These are phyloP conservation scores for Alternaria tenuissima DNA, from an alignment of 2,329 filamentous ascomycete species.

Conservation along the genomic window DNA sequence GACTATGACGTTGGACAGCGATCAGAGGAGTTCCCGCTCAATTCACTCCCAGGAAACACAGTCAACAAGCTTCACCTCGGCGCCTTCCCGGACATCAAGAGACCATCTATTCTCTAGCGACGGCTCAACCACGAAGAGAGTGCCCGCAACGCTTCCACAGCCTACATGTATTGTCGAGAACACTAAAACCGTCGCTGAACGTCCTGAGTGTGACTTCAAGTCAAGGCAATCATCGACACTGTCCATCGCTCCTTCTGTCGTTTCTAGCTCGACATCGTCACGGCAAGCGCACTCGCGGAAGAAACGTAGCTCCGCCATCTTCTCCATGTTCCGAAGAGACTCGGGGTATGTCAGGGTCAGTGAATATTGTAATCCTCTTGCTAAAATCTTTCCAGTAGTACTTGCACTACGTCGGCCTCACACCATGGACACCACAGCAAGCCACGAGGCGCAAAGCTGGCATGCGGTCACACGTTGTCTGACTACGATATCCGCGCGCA, in stretches of 20 bases:
- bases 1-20: conserved; percentile 42
- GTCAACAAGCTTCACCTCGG: conserved; percentile 46
- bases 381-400: conserved; percentile 30
- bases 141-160: conserved; percentile 24
- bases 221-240: conserved; percentile 35
- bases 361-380: neutral
- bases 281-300: conserved; percentile 28
- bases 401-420: conserved; percentile 37
- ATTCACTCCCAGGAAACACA: conserved; percentile 48
- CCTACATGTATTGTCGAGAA: conserved; percentile 31
- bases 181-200: conserved; percentile 26
- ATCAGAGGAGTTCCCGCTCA: conserved; percentile 44
- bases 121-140: conserved; percentile 26
- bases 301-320: conserved; percentile 41
- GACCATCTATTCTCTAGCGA: conserved; percentile 35
- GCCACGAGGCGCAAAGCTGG: conserved; percentile 35
- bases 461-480: conserved; percentile 44
- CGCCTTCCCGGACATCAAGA: conserved; percentile 44
- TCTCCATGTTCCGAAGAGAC: conserved; percentile 46
- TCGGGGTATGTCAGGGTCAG: conserved; percentile 30
- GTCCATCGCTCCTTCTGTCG: conserved; percentile 30
- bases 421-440: conserved; percentile 37
- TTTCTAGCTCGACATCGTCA: conserved; percentile 34
- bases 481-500: conserved; percentile 38
- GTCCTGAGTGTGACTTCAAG: conserved; percentile 22